These are phyloP conservation scores for Lachnellula occidentalis DNA, from an alignment of 2,329 filamentous ascomycete species.

Conservation along the genomic window DNA sequence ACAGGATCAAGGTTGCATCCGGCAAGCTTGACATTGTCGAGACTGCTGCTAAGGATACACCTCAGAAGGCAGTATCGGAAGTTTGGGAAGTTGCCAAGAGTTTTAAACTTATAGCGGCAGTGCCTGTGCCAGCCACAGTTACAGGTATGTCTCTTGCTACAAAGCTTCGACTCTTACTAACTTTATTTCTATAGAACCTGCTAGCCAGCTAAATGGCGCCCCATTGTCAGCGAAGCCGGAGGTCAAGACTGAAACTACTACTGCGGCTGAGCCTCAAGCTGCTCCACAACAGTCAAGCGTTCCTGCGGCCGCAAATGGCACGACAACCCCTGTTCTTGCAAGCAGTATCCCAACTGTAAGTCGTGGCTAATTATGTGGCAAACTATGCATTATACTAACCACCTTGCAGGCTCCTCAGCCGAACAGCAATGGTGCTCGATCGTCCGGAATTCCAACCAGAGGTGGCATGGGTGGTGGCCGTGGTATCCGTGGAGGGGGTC, in stretches of 20 bases:
- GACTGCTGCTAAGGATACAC: conserved; percentile 78
- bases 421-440: conserved; percentile 17
- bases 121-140: conserved; percentile 12
- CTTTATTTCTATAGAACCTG: conserved; percentile 7
- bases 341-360: conserved; percentile 28
- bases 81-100: conserved; percentile 79
- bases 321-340: conserved; percentile 11
- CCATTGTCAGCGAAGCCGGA: conserved; percentile 5
- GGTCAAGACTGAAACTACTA: conserved; percentile 19
- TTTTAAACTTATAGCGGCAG: conserved; percentile 44
- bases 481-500: conserved; percentile 22
- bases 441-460: conserved; percentile 28
- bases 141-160: conserved; percentile 5
- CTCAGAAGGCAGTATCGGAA: conserved; percentile 74
- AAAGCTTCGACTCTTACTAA: background rate
- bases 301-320: conserved; percentile 16
- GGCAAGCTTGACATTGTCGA: conserved; percentile 76
- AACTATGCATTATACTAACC: conserved; percentile 4
- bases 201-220: conserved; percentile 19
- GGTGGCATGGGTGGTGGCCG: conserved; percentile 19
- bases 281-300: conserved; percentile 8
- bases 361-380: background rate
- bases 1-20: conserved; percentile 54
- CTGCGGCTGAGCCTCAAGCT: conserved; percentile 5
- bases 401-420: conserved; percentile 17